phyloP scores from a whole-genome alignment of 768 basidiomycete genomes.

The Suillus plorans region DNA sequence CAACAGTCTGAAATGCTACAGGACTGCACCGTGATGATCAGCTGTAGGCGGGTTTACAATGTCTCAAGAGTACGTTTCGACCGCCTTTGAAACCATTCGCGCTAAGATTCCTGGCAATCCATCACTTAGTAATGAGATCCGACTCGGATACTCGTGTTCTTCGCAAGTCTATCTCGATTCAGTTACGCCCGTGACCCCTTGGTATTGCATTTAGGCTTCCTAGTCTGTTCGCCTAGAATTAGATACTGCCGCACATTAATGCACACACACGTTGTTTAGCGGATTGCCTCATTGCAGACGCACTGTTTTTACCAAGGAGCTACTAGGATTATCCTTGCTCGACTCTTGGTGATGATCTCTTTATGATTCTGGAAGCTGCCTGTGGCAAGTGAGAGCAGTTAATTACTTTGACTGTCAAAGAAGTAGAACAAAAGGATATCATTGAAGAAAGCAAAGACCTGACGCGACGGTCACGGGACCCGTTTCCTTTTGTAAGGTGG shows the following conservation, averaged over 20 bases:
- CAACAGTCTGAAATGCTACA: neutral
- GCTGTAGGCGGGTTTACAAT: neutral
- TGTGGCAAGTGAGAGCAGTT: neutral
- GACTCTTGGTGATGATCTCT: neutral
- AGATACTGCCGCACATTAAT: neutral
- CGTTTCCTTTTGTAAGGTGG: slow-evolving; percentile 32
- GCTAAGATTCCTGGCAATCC: neutral
- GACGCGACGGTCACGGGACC: slow-evolving; percentile 38
- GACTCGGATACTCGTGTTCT: neutral
- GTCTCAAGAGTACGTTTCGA: neutral
- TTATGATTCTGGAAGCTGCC: neutral
- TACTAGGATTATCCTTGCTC: neutral
- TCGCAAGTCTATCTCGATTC: slow-evolving; percentile 1
- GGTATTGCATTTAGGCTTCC: neutral
- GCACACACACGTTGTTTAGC: neutral
- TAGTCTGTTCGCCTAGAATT: neutral
- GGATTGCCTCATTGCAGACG: slow-evolving; percentile 1
- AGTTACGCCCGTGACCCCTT: neutral
- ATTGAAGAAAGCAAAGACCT: neutral
- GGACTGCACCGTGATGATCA: neutral
- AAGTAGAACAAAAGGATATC: neutral
- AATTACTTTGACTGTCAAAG: neutral
- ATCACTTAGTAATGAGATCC: neutral
- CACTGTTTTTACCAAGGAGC: neutral
- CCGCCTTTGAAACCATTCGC: neutral